A percentile compares a stretch with the other conserved stretches of the same genome.
Conservation (phyloP, 2,329 filamentous ascomycete genomes). For the Ceratocystis huliohia region DNA sequence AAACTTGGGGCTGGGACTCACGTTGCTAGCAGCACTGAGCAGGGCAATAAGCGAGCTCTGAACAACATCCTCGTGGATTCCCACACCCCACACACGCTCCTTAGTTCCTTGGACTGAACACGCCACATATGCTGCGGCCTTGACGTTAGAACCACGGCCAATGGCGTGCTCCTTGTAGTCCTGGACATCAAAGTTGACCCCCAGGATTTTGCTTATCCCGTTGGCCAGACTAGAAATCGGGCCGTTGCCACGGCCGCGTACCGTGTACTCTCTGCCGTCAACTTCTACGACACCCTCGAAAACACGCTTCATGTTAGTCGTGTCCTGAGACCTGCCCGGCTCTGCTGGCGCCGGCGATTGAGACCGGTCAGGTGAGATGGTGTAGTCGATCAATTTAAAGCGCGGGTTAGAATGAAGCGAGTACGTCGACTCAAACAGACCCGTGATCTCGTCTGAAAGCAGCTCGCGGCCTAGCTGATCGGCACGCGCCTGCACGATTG, state of each 20-base stretch:
- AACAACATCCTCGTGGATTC: slow-evolving; percentile 84
- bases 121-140: slow-evolving; percentile 92
- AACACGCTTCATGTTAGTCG: slow-evolving; percentile 62
- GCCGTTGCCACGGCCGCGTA: slow-evolving; percentile 74
- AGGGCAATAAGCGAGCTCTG: slow-evolving; percentile 79
- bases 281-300: slow-evolving; percentile 79
- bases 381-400: slow-evolving; percentile 83
- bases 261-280: slow-evolving; percentile 64
- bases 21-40: slow-evolving; percentile 71
- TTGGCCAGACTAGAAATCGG: slow-evolving; percentile 80
- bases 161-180: slow-evolving; percentile 97
- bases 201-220: slow-evolving; percentile 57
- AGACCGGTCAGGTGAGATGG: slow-evolving; percentile 73
- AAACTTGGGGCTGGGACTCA: slow-evolving; percentile 37
- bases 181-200: slow-evolving; percentile 76
- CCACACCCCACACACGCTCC: slow-evolving; percentile 76
- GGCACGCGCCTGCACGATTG: slow-evolving; percentile 68
- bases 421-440: slow-evolving; percentile 80
- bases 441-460: slow-evolving; percentile 67
- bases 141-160: slow-evolving; percentile 65
- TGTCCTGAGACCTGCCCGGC: slow-evolving; percentile 60
- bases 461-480: slow-evolving; percentile 76
- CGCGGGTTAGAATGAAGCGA: slow-evolving; percentile 60
- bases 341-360: slow-evolving; percentile 56
- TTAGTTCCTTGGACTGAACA: slow-evolving; percentile 57